Evolutionary conservation across 2,329 filamentous ascomycete species (phyloP).

Genomic region (Aspergillus sp.): DNA sequence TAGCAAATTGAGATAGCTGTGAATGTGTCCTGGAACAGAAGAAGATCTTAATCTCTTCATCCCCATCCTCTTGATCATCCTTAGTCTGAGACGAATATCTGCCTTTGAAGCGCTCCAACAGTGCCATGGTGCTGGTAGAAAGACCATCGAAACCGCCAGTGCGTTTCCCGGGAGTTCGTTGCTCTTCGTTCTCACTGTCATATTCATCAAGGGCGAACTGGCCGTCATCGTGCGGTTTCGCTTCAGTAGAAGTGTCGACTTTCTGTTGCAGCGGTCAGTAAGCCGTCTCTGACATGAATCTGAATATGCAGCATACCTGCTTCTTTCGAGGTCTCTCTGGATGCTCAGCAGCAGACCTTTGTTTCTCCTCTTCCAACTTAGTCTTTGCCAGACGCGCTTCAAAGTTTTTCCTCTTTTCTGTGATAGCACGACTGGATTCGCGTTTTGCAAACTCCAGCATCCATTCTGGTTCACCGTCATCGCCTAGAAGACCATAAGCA

Average conservation of each 20-base stretch:
- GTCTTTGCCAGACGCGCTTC: conserved; percentile 64
- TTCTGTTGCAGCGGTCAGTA: conserved; percentile 15
- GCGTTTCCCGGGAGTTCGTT: conserved; percentile 17
- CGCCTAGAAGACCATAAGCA: conserved; percentile 26
- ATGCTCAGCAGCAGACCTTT: conserved; percentile 45
- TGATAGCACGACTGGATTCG: conserved; percentile 60
- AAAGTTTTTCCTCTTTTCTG: conserved; percentile 62
- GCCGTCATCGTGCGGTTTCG: conserved; percentile 48
- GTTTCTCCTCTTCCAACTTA: conserved; percentile 55
- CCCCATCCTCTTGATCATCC: conserved; percentile 43
- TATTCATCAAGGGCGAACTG: conserved; percentile 73
- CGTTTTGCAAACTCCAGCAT: conserved; percentile 69
- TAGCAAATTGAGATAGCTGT: conserved; percentile 79
- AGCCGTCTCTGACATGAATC: not conserved
- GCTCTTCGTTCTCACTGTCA: conserved; percentile 53
- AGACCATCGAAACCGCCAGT: conserved; percentile 42
- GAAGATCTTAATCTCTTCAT: conserved; percentile 70
- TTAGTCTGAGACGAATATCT: conserved; percentile 21
- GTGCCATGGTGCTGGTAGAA: conserved; percentile 66
- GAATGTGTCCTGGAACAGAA: conserved; percentile 93
- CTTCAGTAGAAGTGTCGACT: conserved; percentile 12
- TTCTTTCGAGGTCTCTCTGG: conserved; percentile 44
- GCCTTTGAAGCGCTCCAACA: conserved; percentile 62
- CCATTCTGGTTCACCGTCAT: conserved; percentile 76
- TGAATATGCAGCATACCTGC: conserved; percentile 25